phyloP scores from a whole-genome alignment of 805 yeast species.

The Yarrowia alimentaria region DNA sequence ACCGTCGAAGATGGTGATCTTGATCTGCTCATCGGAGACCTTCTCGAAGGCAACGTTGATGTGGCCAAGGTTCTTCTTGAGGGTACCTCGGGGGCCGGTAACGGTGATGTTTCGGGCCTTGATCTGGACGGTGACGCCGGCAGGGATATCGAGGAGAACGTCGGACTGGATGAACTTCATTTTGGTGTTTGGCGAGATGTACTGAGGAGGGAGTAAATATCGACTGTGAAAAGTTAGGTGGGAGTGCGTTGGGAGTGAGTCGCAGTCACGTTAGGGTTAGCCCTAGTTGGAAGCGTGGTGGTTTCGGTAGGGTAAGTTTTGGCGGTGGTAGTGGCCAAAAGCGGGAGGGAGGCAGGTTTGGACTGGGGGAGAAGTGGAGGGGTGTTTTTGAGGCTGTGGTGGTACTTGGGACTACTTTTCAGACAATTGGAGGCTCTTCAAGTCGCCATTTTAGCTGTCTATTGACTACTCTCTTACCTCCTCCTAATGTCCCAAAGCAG shows the following conservation, averaged over 20 bases:
- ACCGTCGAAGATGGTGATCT: slow-evolving; percentile 95
- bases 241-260: slow-evolving; percentile 10
- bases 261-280: slow-evolving; percentile 24
- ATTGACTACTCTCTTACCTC: no score
- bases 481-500: no score
- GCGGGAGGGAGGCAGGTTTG: no score
- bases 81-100: slow-evolving; percentile 96
- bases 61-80: slow-evolving; percentile 88
- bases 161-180: slow-evolving; percentile 89
- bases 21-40: slow-evolving; percentile 67
- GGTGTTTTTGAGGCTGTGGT: no score
- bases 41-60: slow-evolving; percentile 88
- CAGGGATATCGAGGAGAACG: slow-evolving; percentile 82
- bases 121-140: slow-evolving; percentile 87
- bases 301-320: neutral
- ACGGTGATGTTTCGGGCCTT: slow-evolving; percentile 88
- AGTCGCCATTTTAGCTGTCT: no score
- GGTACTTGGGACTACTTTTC: no score
- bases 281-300: neutral
- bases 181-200: slow-evolving; percentile 30
- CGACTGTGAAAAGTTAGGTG: no score
- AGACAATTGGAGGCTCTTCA: no score
- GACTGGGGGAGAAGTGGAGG: no score
- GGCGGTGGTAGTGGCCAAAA: no score
- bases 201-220: no score